Evolutionary conservation across 768 basidiomycete genomes (phyloP), one percentile per base, ranked within the genome.

Genomic region (Suillus tomentosus): DNA sequence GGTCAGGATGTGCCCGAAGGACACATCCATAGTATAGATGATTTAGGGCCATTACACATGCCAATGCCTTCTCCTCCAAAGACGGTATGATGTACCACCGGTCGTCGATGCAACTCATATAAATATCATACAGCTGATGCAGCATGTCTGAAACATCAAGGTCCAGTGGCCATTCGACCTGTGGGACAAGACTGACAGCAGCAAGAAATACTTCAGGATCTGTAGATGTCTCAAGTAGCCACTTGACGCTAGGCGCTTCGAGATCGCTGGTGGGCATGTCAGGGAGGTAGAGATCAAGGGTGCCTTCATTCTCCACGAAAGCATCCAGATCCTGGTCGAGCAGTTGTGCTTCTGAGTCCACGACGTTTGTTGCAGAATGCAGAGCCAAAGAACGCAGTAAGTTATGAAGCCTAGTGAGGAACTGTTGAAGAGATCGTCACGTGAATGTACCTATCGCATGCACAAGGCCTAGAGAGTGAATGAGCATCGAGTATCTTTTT

Each of bases 211-310:
- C 48, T 50, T 50, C 48, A 24, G 48, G 48, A 50, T 50, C 48
- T 3, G 48, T 50, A 24, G 48, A 50, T 14, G 48, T 50, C 48
- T 50, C 22, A 2, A 50, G 22, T 1, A 50, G 22, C 48, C 48
- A 71, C 47, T 54, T 40, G 24, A 71, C 62, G 3, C 64, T 53
- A 31, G 8, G 51, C 17, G 27, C 51, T 17, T 31, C 17, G 8
- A 53, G 27, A 53, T 24, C 3, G 27, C 15, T 17, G 9, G 27
- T 53, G 27, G 27, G 17, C 5, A 31, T 31, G 51, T 27, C 27
- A 17, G 3, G 8, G 27, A 53, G 8, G 15, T 8, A 2, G 9
- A 53, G 27, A 8, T 15, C 9, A 36, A 36, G 36, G 36, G 36
- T 4, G 15, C 1, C 1, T 9, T 53, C 8, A 31, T 17, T 17